Percentiles rank a stretch among this genome's conserved stretches.
phyloP scores from a whole-genome alignment of 1,284 basidiomycete species.

The Melampsora larici-populina region DNA sequence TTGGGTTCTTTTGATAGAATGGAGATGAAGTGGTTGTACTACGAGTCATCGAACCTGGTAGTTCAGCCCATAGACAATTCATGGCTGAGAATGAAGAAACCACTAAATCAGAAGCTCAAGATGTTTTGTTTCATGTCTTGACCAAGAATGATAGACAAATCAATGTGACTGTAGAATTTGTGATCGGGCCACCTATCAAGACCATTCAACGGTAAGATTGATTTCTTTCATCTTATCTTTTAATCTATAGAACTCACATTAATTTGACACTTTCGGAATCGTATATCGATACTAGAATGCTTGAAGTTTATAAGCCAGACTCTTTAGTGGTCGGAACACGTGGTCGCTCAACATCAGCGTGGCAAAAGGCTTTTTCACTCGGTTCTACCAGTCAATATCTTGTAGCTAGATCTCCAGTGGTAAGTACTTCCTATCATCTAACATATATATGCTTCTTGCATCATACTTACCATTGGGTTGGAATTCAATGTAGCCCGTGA shows the following conservation, averaged over 20 bases:
- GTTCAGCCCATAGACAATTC: slow-evolving; percentile 17
- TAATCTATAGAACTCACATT: background rate
- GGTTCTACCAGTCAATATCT: slow-evolving; percentile 43
- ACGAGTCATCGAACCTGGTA: slow-evolving; percentile 30
- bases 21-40: slow-evolving; percentile 39
- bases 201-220: slow-evolving; percentile 36
- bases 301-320: slow-evolving; percentile 40
- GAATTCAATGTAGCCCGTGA: slow-evolving; percentile 39
- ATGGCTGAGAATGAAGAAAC: slow-evolving; percentile 32
- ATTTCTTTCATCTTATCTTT: background rate
- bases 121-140: slow-evolving; percentile 33
- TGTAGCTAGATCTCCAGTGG: slow-evolving; percentile 39
- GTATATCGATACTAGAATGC: slow-evolving; percentile 22
- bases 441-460: background rate
- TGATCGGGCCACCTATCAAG: slow-evolving; percentile 42
- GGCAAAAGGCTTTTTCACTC: slow-evolving; percentile 42
- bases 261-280: background rate
- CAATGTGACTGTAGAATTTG: slow-evolving; percentile 42
- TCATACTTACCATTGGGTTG: too few species aligned
- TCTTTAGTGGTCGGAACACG: slow-evolving; percentile 40
- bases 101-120: slow-evolving; percentile 33
- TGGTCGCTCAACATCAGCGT: slow-evolving; percentile 25
- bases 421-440: background rate
- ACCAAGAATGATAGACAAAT: slow-evolving; percentile 41
- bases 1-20: slow-evolving; percentile 7